Base-by-base conservation (phyloP, 169 alveolate species). In the Plasmodium malariae region DNA sequence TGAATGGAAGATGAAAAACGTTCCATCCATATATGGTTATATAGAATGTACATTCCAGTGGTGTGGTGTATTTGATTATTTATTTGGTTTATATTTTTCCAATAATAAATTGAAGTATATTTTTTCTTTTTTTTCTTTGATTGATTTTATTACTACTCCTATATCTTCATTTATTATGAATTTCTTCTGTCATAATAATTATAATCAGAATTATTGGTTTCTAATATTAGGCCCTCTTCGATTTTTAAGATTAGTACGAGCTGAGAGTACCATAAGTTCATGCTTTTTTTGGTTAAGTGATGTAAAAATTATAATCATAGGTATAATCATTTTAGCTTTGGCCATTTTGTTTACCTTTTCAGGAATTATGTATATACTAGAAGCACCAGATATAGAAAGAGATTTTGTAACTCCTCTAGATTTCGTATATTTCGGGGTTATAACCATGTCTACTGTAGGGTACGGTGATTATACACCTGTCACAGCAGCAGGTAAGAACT, bases 361-460 rank as follows among this genome's bases (percentile, higher is more conserved):
- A 2, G 96, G 96, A 9, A 89, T 94, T 34, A 80, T 94, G 94
- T 94, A 89, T 49, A 93, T 94, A 14, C 54, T 94, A 32, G 96
- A 94, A 73, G 93, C 96, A 17, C 96, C 96, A 3, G 91, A 74
- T n/a, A 21, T 65, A 1, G 85, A 59, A n/a, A 69, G 78, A 7
- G 87, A 59, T 17, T 94, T 91, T 76, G 67, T 83, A 1, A 87
- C 55, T 3, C 96, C 96, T 2, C 80, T 94, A 19, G 96, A 94
- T 65, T 94, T 92, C 71, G 87, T 94, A 14, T 94, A 86, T 30
- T 94, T 94, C 68, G 95, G 95, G 11, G 95, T 94, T 4, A 95
- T 93, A 12, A 94, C 96, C 3, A 92, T 94, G 95, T 93, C 95
- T 7, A 94, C 96, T 6, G 96, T 94, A 21, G 96, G 96, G 48